Base-by-base conservation (phyloP, 345 rosid genomes). In the Rhizophora apiculata region DNA sequence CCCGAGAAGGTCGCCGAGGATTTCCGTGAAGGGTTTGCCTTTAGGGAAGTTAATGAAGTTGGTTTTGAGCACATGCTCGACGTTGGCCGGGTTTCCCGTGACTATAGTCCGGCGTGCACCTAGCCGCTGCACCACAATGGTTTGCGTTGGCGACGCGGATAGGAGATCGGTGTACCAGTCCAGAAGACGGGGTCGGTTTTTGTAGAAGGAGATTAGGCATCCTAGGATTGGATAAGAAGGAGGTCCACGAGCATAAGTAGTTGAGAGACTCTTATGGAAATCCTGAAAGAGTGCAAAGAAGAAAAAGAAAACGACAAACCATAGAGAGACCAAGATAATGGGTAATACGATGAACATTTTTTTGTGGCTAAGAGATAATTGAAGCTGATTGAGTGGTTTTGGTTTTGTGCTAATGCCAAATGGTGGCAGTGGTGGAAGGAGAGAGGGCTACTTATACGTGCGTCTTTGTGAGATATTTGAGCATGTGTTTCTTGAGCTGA, bases 1-100 rank as follows among this genome's bases (percentile, higher is more conserved):
- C 27, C 97, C 97, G 18, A 92, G 94, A 53, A 92, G 72, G 65
- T 92, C 97, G 0, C 96, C 93, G 6, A 92, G 88, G 62, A 92
- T 82, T 32, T 82, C 88, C 2, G 91, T 85, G 65, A 92, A 92
- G 60, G 92, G 90, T 63, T 79, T 79, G n/a, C 97, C 97, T 75
- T 92, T 92, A 7, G 97, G 97, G 74, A 81, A 89, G 80, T 92
- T 89, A 5, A 18, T 32, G 78, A 92, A 92, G 62, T 85, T 83
- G 30, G 82, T 74, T 67, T 80, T 92, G 71, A 89, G 94, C 24
- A 92, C 72, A 74, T 92, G 71, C 71, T 89, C 94, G 1, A 92
- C 87, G 70, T 89, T 89, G 73, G 63, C 78, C 0, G 93, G 88
- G 57, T 89, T 88, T 0, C 94, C 89, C 0, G 97, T 92, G 72